Conservation (phyloP, 371 early-diverging fungal species). For the Apophysomyces sp. region DNA sequence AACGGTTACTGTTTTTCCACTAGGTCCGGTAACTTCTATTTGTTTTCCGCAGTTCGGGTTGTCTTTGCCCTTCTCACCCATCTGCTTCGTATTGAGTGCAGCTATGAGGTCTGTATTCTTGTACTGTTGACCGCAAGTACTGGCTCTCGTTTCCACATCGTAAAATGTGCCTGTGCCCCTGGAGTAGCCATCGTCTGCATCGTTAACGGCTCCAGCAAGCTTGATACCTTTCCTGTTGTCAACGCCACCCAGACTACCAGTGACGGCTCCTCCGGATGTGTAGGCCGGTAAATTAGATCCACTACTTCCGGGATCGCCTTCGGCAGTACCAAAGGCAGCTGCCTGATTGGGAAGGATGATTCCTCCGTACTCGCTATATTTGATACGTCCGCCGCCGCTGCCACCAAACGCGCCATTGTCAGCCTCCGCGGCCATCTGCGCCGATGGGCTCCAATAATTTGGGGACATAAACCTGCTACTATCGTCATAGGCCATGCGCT, state of each 20-base stretch:
- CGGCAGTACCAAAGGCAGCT: not conserved
- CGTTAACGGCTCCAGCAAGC: constrained; percentile 1
- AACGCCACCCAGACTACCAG: not conserved
- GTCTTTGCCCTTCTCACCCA: constrained; percentile 17
- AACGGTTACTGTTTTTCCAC: constrained; percentile 33
- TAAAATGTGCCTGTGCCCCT: constrained; percentile 33
- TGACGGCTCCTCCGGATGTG: not conserved
- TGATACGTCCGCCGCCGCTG: constrained; percentile 4
- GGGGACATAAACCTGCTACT: not conserved
- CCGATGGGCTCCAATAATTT: too few relatives aligned
- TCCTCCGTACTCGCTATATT: constrained; percentile 11
- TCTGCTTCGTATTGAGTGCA: constrained; percentile 30
- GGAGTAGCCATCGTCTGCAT: constrained; percentile 1
- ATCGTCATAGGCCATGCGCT: not conserved
- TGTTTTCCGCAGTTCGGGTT: constrained; percentile 50
- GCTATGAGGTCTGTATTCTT: constrained; percentile 34
- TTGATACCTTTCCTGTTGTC: not conserved
- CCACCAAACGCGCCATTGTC: not conserved
- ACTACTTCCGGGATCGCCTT: not conserved
- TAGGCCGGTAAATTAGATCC: not conserved
- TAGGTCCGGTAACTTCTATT: constrained; percentile 41
- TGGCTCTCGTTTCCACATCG: constrained; percentile 31
- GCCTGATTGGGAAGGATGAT: constrained; percentile 5
- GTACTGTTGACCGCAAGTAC: constrained; percentile 30
- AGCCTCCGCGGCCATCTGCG: not conserved